Base-by-base conservation (phyloP, 2,329 filamentous ascomycete genomes). In the Neonectria sp. region DNA sequence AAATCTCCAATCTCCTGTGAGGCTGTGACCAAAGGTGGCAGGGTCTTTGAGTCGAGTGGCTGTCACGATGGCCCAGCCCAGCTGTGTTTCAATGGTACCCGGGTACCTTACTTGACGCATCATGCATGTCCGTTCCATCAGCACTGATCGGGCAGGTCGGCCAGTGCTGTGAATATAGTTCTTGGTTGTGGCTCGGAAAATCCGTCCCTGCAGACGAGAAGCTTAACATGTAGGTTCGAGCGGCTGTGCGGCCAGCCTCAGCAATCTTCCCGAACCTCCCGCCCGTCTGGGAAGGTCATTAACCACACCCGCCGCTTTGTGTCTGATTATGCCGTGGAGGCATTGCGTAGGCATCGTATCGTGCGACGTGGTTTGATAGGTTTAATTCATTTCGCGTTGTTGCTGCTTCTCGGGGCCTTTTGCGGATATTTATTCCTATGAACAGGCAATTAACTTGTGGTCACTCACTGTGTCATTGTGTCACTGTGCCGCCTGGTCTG, bases 261-360 rank as follows among this genome's bases (percentile, higher is more conserved):
- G 49, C 58, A 55, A 40, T 48, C 40, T 37, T 48, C 59, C 51
- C 51, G 21, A 55, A 29, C 40, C 40, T 35, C 25, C 21, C 29
- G 27, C 59, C 43, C 13, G 43, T 49, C 40, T 46, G 46, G 60
- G 60, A 62, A 62, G 60, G 60, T 62, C 60, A 62, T 31, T 48
- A 49, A 51, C 25, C 4, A 35, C 51, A 25, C 27, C 48, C 5
- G n/a, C 21, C 17, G 29, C 29, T 21, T 21, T 21, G 51, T 11
- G 33, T 24, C 29, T 21, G 31, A 37, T 55, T 35, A 25, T 21
- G 29, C 31, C 40, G 51, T 61, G 48, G 31, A 53, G 31, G 11
- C 33, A 24, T 43, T 35, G 27, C n/a, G 29, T 53, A 21, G 29
- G 13, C 8, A 8, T 40, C 37, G 15, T 40, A 15, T 40, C 49